Evolutionary conservation across 148 eudicot genomes (phyloP).

Genomic region (Oxyria digyna): DNA sequence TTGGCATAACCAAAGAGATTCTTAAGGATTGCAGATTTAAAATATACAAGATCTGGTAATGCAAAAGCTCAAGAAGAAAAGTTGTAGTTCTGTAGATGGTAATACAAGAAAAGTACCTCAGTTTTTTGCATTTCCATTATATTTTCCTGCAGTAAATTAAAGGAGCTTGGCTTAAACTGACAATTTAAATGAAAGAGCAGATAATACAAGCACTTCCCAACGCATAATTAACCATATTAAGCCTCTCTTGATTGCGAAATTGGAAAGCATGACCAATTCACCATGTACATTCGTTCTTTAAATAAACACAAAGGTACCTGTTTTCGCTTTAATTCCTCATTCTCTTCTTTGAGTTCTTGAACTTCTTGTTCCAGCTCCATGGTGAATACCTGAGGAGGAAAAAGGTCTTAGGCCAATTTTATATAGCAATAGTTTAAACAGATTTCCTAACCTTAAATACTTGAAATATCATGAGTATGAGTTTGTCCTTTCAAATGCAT

Average conservation of each 20-base stretch:
- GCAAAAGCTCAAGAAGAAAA: not conserved
- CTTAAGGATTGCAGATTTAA: not conserved
- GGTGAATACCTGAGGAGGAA: slow-evolving; percentile 54
- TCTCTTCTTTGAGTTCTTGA: slow-evolving; percentile 67
- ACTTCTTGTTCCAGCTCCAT: slow-evolving; percentile 88
- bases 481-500: too few relatives aligned
- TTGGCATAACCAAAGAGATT: not conserved
- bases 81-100: not conserved
- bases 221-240: not conserved
- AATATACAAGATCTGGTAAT: not conserved
- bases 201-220: not conserved
- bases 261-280: too few relatives aligned
- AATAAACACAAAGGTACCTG: too few relatives aligned
- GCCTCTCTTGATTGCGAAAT: not conserved
- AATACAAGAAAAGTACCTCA: slow-evolving; percentile 35
- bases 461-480: not conserved
- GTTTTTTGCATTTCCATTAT: slow-evolving; percentile 76
- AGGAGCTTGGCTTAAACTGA: too few relatives aligned
- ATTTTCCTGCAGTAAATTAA: slow-evolving; percentile 47
- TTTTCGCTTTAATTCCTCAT: slow-evolving; percentile 48
- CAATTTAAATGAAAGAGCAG: not conserved
- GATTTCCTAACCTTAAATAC: too few relatives aligned
- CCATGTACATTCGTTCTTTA: not conserved
- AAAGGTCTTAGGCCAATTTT: not conserved
- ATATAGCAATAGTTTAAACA: not conserved